Conservation (phyloP, 306 rosid genomes). For the Oxytropis ochrocephala region DNA sequence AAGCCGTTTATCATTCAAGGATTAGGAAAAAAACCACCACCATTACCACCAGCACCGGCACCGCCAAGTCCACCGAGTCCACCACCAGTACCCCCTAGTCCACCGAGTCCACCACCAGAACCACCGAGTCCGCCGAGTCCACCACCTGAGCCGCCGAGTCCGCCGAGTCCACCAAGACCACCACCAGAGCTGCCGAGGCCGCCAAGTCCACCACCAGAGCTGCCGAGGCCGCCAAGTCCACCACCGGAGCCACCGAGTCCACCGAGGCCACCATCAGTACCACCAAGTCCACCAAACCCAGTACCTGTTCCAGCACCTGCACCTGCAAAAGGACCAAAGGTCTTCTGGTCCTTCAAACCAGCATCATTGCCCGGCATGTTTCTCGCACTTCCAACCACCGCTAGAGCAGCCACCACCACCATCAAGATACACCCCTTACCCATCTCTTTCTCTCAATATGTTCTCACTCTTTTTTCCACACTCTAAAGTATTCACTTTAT, state of each 20-base stretch:
- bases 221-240: too few species aligned
- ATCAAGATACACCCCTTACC: conserved; percentile 33
- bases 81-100: not conserved
- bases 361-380: conserved; percentile 33
- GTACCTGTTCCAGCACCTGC: conserved; percentile 31
- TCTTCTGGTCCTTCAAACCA: conserved; percentile 65
- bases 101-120: conserved; percentile 6
- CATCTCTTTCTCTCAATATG: conserved; percentile 28
- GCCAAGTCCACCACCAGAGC: too few species aligned
- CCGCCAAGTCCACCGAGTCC: conserved; percentile 25
- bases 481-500: not conserved
- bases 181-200: conserved; percentile 28
- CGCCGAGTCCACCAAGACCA: conserved; percentile 24
- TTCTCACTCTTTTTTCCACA: not conserved
- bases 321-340: conserved; percentile 66
- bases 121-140: conserved; percentile 24
- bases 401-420: conserved; percentile 28
- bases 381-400: conserved; percentile 34
- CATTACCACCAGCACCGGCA: conserved; percentile 3
- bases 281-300: conserved; percentile 21
- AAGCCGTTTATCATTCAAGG: conserved; percentile 34
- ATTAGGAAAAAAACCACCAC: conserved; percentile 29
- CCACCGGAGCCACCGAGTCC: not conserved
- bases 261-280: not conserved
- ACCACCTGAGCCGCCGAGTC: not conserved